Percentiles rank a stretch among this genome's conserved stretches.
Evolutionary conservation across 176 grass and related monocot genomes (phyloP).

Genomic region (Chrysopogon serrulatus): DNA sequence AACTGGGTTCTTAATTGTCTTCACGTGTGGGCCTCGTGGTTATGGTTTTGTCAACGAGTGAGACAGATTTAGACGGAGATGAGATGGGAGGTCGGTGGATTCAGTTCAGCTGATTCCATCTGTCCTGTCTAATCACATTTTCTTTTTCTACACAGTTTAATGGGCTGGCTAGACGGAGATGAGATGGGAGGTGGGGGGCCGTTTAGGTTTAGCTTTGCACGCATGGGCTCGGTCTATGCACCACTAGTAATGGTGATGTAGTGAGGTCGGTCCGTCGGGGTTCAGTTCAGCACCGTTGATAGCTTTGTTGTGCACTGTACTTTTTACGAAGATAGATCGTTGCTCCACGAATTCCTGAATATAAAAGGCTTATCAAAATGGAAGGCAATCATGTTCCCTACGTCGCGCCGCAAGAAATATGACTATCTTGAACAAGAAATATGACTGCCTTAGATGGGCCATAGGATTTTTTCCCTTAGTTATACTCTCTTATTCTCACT

Average conservation of each 20-base stretch:
- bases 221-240: background rate
- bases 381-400: too few species aligned
- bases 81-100: constrained; percentile 1
- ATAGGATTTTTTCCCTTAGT: too few species aligned
- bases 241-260: background rate
- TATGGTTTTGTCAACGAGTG: constrained; percentile 10
- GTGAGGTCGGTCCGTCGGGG: background rate
- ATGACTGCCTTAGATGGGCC: too few species aligned
- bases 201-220: background rate
- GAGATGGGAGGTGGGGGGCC: too few species aligned
- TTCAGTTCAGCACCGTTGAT: background rate
- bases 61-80: background rate
- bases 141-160: background rate
- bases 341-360: background rate
- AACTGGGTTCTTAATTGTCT: background rate
- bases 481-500: too few species aligned
- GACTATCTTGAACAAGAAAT: too few species aligned
- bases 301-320: background rate
- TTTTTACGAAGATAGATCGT: background rate
- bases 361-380: background rate
- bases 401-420: too few species aligned
- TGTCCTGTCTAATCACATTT: background rate
- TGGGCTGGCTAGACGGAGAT: background rate
- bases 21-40: background rate
- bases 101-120: constrained; percentile 20